Conservation (phyloP, 805 yeast species). For the Metschnikowia arizonensis region DNA sequence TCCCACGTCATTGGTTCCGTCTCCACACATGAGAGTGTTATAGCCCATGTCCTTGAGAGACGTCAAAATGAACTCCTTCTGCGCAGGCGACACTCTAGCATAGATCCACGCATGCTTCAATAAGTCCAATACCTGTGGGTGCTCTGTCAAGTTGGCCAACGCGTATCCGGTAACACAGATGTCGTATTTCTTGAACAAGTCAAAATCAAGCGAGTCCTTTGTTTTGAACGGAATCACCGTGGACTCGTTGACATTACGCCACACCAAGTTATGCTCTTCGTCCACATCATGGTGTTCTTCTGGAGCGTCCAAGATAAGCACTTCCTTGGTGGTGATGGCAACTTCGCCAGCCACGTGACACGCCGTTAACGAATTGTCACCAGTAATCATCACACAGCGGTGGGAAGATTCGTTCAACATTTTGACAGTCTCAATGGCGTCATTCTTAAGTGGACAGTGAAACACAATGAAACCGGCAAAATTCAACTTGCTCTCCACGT, state of each 20-base stretch:
- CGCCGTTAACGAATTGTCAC: slow-evolving; percentile 97
- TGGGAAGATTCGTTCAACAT: slow-evolving; percentile 95
- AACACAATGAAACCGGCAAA: slow-evolving; percentile 94
- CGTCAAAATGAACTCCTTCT: slow-evolving; percentile 86
- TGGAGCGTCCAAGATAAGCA: slow-evolving; percentile 80
- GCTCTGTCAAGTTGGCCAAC: slow-evolving; percentile 58
- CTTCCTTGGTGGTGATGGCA: slow-evolving; percentile 76
- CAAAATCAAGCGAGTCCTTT: slow-evolving; percentile 49
- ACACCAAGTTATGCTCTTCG: slow-evolving; percentile 57
- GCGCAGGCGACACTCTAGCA: slow-evolving; percentile 95
- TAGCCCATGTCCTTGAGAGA: slow-evolving; percentile 85
- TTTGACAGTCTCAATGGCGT: slow-evolving; percentile 83
- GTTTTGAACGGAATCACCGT: slow-evolving; percentile 64
- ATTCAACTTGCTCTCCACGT: slow-evolving; percentile 65
- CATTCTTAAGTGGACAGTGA: slow-evolving; percentile 94
- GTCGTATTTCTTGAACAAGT: slow-evolving; percentile 64
- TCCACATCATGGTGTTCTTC: slow-evolving; percentile 55
- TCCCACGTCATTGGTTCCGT: slow-evolving; percentile 99
- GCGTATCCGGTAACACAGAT: slow-evolving; percentile 94
- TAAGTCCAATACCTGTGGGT: slow-evolving; percentile 64
- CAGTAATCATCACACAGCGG: slow-evolving; percentile 96
- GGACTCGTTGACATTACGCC: slow-evolving; percentile 84
- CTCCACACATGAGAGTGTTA: slow-evolving; percentile 97
- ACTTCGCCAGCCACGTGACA: slow-evolving; percentile 96
- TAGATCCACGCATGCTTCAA: slow-evolving; percentile 93